These are phyloP conservation scores for Aquilaria agallochum DNA, from an alignment of 441 rosid genomes.

Conservation along the genomic window DNA sequence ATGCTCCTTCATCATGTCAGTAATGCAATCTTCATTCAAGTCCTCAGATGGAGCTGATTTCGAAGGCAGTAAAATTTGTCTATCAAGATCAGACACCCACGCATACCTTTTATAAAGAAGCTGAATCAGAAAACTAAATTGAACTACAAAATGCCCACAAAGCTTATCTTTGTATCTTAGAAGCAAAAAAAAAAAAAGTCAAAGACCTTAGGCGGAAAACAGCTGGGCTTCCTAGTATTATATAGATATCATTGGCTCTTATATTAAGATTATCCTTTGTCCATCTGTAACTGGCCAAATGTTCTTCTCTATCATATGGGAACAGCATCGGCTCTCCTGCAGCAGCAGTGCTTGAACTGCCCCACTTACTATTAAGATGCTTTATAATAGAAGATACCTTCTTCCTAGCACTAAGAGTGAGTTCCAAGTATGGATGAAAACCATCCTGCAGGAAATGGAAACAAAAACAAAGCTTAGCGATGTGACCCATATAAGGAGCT, in stretches of 20 bases:
- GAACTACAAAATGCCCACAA: conserved; percentile 5
- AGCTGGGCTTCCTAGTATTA: conserved; percentile 59
- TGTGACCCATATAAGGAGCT: not conserved
- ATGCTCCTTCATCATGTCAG: conserved; percentile 19
- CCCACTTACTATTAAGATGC: conserved; percentile 79
- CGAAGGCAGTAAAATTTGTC: conserved; percentile 26
- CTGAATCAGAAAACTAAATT: conserved; percentile 17
- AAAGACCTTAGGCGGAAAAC: conserved; percentile 77
- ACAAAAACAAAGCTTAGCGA: conserved; percentile 2
- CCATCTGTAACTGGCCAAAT: conserved; percentile 40
- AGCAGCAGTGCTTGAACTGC: conserved; percentile 62
- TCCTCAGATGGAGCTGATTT: conserved; percentile 30
- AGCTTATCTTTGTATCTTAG: not conserved
- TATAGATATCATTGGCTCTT: conserved; percentile 53
- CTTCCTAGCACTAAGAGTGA: conserved; percentile 68
- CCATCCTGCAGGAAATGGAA: conserved; percentile 45
- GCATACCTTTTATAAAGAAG: conserved; percentile 58
- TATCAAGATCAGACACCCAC: conserved; percentile 46
- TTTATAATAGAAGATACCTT: conserved; percentile 78
- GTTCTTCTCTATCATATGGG: conserved; percentile 35
- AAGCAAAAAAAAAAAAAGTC: conserved; percentile 9
- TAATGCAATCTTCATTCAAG: conserved; percentile 14
- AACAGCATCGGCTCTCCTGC: conserved; percentile 53
- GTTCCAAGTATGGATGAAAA: conserved; percentile 86
- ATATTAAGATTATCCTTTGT: conserved; percentile 36